These are phyloP conservation scores for Groenewaldozyma sp. DNA, from an alignment of 1,139 yeast genomes.

Conservation along the genomic window DNA sequence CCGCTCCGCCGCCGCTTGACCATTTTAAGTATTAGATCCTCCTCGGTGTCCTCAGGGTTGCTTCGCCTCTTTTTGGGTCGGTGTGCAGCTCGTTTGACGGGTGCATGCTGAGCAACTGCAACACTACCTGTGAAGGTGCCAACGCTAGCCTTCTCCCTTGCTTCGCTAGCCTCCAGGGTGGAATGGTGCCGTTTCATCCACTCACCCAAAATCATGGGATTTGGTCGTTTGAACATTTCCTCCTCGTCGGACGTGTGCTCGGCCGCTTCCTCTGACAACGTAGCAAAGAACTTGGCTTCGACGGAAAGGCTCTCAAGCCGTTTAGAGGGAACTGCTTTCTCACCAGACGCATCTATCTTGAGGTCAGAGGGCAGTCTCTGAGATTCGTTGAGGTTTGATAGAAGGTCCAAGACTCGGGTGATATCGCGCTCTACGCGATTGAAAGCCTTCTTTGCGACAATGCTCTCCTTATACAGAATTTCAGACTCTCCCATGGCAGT, in stretches of 20 bases:
- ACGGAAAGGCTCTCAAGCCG: background rate
- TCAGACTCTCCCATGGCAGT: conserved; percentile 19
- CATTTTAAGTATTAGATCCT: background rate
- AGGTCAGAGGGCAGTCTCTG: conserved; percentile 3
- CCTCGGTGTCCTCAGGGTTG: background rate
- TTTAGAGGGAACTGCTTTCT: background rate
- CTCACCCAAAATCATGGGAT: conserved; percentile 22
- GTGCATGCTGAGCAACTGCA: background rate
- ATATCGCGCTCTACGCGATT: conserved; percentile 21
- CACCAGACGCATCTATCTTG: conserved; percentile 2
- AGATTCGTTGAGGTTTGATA: conserved; percentile 16
- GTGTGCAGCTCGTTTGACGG: background rate
- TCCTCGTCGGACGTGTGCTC: conserved; percentile 21
- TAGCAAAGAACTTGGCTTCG: conserved; percentile 13
- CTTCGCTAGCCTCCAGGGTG: conserved; percentile 12
- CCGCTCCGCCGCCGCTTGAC: background rate
- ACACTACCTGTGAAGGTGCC: background rate
- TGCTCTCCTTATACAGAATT: conserved; percentile 16
- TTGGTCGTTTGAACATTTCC: conserved; percentile 14
- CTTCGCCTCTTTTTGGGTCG: background rate
- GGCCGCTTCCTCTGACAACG: conserved; percentile 12
- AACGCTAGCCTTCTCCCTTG: conserved; percentile 6
- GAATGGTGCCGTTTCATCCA: conserved; percentile 25
- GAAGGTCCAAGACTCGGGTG: conserved; percentile 18
- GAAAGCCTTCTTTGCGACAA: conserved; percentile 15